phyloP scores from a whole-genome alignment of 106 monocot genomes.

The Dioscorea dumetorum region DNA sequence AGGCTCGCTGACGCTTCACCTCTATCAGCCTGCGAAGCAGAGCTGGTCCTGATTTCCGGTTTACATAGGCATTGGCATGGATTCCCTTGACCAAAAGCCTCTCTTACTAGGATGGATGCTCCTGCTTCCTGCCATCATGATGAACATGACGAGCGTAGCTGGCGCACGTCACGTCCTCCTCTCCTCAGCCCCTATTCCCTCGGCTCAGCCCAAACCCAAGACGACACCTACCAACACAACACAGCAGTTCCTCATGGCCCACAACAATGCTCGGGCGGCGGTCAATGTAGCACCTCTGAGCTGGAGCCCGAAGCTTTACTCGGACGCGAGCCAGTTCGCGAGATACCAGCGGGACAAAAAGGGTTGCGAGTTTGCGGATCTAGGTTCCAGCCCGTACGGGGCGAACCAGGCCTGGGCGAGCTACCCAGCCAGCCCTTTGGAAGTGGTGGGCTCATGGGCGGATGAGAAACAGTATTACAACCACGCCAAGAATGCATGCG shows the following conservation, averaged over 20 bases:
- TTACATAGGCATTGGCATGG: no score
- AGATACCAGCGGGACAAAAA: slow-evolving; percentile 13
- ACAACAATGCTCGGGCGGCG: slow-evolving; percentile 36
- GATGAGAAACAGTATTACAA: slow-evolving; percentile 27
- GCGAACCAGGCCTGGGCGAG: slow-evolving; percentile 43
- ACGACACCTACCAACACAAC: background rate
- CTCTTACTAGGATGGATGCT: background rate
- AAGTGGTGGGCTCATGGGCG: slow-evolving; percentile 46
- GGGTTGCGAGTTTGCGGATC: slow-evolving; percentile 38
- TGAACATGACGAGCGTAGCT: background rate
- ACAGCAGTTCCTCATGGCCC: slow-evolving; percentile 20
- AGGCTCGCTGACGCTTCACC: no score
- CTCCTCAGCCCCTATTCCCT: no score
- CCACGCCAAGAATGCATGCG: slow-evolving; percentile 37
- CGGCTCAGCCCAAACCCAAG: background rate
- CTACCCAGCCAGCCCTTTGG: slow-evolving; percentile 26
- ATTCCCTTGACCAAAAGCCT: no score
- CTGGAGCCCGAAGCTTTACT: slow-evolving; percentile 31
- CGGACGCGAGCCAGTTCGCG: slow-evolving; percentile 6
- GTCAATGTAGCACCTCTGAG: slow-evolving; percentile 23
- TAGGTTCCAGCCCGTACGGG: slow-evolving; percentile 30
- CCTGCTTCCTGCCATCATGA: background rate
- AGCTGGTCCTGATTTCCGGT: no score
- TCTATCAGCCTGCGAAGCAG: no score
- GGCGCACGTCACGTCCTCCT: background rate